Percentiles rank a stretch among this genome's conserved stretches.
These are phyloP conservation scores for Syncephalastrum sp. DNA, from an alignment of 371 early-diverging fungal species.

Conservation along the genomic window DNA sequence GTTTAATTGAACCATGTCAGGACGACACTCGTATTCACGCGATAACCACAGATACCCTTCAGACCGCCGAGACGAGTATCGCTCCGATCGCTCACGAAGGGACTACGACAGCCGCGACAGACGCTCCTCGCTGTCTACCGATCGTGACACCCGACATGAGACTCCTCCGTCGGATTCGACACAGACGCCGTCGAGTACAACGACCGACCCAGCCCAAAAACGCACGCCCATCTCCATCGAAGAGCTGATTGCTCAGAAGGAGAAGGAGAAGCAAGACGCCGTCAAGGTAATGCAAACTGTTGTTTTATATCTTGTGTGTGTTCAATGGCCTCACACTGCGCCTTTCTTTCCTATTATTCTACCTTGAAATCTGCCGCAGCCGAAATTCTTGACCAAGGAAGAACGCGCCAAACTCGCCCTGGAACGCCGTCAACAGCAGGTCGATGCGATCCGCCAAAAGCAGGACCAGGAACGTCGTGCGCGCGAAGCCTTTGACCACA, in stretches of 20 bases:
- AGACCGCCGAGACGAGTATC: too few relatives aligned
- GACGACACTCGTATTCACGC: too few relatives aligned
- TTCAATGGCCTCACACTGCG: neutral
- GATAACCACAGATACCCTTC: too few relatives aligned
- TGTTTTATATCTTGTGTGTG: neutral
- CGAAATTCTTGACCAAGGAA: slow-evolving; percentile 89
- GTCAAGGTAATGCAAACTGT: slow-evolving; percentile 42
- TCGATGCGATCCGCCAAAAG: slow-evolving; percentile 63
- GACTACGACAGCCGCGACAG: too few relatives aligned
- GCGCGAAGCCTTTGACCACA: slow-evolving; percentile 55
- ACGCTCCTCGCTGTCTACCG: too few relatives aligned
- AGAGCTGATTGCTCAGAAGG: slow-evolving; percentile 68
- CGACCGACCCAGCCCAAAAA: slow-evolving; percentile 24
- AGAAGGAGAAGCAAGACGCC: slow-evolving; percentile 50
- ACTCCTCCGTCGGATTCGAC: too few relatives aligned
- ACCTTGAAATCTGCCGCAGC: slow-evolving; percentile 32
- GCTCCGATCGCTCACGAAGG: too few relatives aligned
- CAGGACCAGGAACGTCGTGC: slow-evolving; percentile 67
- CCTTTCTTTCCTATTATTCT: neutral
- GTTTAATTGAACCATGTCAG: too few relatives aligned
- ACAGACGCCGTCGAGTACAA: too few relatives aligned
- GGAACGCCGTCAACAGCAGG: slow-evolving; percentile 79
- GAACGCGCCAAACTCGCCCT: slow-evolving; percentile 88
- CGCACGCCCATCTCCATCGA: slow-evolving; percentile 74
- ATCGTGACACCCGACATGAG: too few relatives aligned